These are phyloP conservation scores for Raphanus raphanistrum DNA, from an alignment of 345 rosid species.

Conservation along the genomic window DNA sequence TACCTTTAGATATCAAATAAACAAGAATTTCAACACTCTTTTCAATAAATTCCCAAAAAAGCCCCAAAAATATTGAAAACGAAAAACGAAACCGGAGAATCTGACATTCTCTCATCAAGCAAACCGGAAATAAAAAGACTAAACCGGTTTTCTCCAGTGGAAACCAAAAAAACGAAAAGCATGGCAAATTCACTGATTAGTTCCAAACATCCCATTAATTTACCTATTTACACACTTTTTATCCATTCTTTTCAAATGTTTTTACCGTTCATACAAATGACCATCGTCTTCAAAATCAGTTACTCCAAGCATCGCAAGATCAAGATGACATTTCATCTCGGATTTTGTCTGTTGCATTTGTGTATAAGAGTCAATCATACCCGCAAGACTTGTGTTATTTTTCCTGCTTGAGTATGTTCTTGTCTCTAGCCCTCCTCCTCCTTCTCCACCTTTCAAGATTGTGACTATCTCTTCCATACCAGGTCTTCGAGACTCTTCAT, in stretches of 20 bases:
- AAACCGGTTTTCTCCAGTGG: conserved; percentile 31
- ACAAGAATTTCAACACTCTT: conserved; percentile 21
- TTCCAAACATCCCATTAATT: conserved; percentile 32
- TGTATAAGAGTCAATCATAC: conserved; percentile 63
- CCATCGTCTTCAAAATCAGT: conserved; percentile 78
- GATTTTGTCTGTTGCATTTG: conserved; percentile 69
- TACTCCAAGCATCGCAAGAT: conserved; percentile 92
- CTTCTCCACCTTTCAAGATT: conserved; percentile 60
- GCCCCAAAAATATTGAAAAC: conserved; percentile 11
- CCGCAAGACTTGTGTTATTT: conserved; percentile 49
- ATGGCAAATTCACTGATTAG: conserved; percentile 29
- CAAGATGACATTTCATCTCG: conserved; percentile 89
- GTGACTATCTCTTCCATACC: conserved; percentile 57
- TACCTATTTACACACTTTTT: conserved; percentile 35
- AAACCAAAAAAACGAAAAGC: conserved; percentile 13
- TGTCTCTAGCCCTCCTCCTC: conserved; percentile 38
- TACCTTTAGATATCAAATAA: conserved; percentile 12
- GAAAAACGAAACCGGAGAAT: background rate
- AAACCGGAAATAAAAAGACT: conserved; percentile 20
- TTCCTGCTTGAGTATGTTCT: conserved; percentile 46
- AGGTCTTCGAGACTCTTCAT: conserved; percentile 85
- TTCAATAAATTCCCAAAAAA: background rate
- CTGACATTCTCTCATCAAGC: background rate
- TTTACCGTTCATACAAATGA: conserved; percentile 57
- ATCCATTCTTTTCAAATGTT: background rate